Conservation (phyloP, 164 flowering plant genomes). For the Brasenia schreberi region DNA sequence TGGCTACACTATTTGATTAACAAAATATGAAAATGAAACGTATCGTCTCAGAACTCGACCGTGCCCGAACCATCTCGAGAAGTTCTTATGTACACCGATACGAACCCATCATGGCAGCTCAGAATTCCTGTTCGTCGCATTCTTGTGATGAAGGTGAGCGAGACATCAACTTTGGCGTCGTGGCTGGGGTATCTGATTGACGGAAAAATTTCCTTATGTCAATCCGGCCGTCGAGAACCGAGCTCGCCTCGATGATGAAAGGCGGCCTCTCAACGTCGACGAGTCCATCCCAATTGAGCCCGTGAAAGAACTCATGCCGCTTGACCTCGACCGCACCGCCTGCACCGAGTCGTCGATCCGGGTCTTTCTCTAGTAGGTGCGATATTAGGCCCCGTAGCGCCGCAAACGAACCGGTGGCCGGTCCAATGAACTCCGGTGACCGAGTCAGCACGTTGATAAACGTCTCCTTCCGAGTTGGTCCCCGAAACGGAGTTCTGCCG, state of each 20-base stretch:
- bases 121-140: conserved; percentile 46
- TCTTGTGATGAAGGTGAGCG: conserved; percentile 16
- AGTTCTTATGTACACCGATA: too few relatives aligned
- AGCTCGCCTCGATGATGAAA: conserved; percentile 28
- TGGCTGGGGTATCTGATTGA: conserved; percentile 22
- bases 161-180: conserved; percentile 20
- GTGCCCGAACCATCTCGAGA: too few relatives aligned
- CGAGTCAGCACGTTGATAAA: conserved; percentile 37
- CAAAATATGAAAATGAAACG: too few relatives aligned
- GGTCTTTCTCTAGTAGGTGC: conserved; percentile 63
- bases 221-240: background rate
- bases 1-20: too few relatives aligned
- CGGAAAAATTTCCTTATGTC: conserved; percentile 39
- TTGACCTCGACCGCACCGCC: conserved; percentile 66
- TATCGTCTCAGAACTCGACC: too few relatives aligned
- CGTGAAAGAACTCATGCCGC: conserved; percentile 57
- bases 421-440: conserved; percentile 30
- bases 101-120: conserved; percentile 1
- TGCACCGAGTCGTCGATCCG: conserved; percentile 49
- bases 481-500: conserved; percentile 82
- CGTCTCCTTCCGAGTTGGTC: conserved; percentile 70
- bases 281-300: conserved; percentile 63
- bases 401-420: conserved; percentile 27
- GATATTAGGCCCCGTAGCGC: conserved; percentile 51
- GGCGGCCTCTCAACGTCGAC: conserved; percentile 76